Evolutionary conservation across 148 eudicot genomes (phyloP).

Genomic region (Chenopodium suecicum): DNA sequence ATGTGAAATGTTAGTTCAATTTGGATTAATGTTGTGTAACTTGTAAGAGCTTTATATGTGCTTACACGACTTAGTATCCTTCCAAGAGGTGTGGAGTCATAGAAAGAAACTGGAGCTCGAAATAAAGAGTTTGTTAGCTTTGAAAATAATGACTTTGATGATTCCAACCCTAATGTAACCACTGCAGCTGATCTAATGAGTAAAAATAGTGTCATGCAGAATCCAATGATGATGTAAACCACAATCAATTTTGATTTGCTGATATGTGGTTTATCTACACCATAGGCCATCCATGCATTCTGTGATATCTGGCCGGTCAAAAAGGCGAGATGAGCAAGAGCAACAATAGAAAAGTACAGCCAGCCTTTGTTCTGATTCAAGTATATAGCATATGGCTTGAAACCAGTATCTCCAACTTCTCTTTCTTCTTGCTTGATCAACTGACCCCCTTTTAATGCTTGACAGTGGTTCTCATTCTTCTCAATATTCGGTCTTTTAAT

Average conservation of each 20-base stretch:
- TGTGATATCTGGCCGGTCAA: conserved; percentile 57
- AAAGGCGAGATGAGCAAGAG: conserved; percentile 49
- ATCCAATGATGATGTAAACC: conserved; percentile 65
- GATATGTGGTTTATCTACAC: conserved; percentile 61
- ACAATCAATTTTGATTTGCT: conserved; percentile 50
- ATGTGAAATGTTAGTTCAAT: background rate
- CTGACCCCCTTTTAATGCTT: conserved; percentile 43
- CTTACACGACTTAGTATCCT: conserved; percentile 80
- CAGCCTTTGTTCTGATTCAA: conserved; percentile 65
- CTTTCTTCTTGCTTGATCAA: conserved; percentile 80
- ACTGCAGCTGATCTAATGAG: conserved; percentile 47
- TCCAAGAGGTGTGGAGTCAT: conserved; percentile 95
- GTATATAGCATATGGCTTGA: conserved; percentile 65
- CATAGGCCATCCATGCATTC: conserved; percentile 86
- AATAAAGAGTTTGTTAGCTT: conserved; percentile 66
- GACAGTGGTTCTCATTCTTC: conserved; percentile 24
- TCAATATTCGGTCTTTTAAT: conserved; percentile 18
- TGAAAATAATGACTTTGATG: conserved; percentile 70
- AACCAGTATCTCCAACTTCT: conserved; percentile 75
- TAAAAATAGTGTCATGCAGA: conserved; percentile 37
- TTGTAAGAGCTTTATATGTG: background rate
- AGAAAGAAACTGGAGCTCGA: conserved; percentile 84
- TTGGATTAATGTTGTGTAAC: background rate
- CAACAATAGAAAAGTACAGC: conserved; percentile 41
- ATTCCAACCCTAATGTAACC: conserved; percentile 53